Evolutionary conservation across 2,329 filamentous ascomycete species (phyloP).

Genomic region (Aspergillus sp.): DNA sequence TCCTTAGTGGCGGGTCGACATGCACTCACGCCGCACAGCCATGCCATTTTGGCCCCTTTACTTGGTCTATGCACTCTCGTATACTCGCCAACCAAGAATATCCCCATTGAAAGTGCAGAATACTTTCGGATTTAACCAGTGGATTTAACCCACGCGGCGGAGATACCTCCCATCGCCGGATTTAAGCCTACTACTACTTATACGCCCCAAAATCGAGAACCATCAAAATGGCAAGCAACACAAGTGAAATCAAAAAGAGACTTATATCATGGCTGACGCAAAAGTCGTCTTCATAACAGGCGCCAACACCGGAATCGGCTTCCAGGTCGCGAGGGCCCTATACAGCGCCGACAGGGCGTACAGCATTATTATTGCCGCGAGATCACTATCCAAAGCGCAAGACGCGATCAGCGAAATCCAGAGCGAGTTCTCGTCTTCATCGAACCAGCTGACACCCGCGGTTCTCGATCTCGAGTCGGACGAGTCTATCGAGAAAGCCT

Average conservation of each 20-base stretch:
- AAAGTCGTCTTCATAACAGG: conserved; percentile 59
- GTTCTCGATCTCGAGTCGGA: conserved; percentile 58
- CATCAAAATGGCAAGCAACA: neutral
- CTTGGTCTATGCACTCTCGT: too few species aligned
- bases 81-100: too few species aligned
- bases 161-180: too few species aligned
- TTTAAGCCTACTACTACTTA: too few species aligned
- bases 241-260: neutral
- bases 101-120: too few species aligned
- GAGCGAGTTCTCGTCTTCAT: conserved; percentile 40
- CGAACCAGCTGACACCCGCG: conserved; percentile 47
- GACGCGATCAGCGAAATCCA: conserved; percentile 46
- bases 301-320: conserved; percentile 62
- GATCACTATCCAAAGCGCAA: conserved; percentile 53
- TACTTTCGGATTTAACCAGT: too few species aligned
- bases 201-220: too few species aligned
- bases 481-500: conserved; percentile 50
- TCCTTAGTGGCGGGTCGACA: too few species aligned
- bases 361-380: conserved; percentile 57
- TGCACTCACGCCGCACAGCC: too few species aligned
- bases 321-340: conserved; percentile 58
- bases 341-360: conserved; percentile 51
- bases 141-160: too few species aligned
- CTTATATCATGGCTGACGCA: neutral
- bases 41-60: too few species aligned